These are phyloP conservation scores for Colletotrichum agaves DNA, from an alignment of 2,329 filamentous ascomycete species.

Conservation along the genomic window DNA sequence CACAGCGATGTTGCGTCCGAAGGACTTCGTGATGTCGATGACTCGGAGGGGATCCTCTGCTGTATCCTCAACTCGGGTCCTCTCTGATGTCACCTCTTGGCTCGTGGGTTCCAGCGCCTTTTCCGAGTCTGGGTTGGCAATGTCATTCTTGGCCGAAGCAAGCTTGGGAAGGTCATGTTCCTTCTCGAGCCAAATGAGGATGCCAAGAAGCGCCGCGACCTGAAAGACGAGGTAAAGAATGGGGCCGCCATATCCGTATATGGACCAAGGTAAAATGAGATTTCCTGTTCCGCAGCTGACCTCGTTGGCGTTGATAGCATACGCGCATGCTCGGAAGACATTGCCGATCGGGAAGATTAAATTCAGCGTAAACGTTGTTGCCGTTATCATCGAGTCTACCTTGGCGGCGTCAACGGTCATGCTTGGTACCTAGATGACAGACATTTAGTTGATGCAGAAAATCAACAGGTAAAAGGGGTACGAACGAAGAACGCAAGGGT, in stretches of 20 bases:
- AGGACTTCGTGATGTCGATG: slow-evolving; percentile 74
- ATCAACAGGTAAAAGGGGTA: too few species aligned
- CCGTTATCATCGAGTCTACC: neutral
- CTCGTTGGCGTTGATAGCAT: neutral
- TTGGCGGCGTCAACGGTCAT: neutral
- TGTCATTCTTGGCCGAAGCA: neutral
- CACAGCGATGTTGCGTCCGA: slow-evolving; percentile 70
- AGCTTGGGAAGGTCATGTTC: slow-evolving; percentile 50
- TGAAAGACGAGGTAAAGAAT: slow-evolving; percentile 76
- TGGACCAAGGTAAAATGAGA: neutral
- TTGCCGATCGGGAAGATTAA: slow-evolving; percentile 1
- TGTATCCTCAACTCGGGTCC: slow-evolving; percentile 42
- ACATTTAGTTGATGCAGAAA: too few species aligned
- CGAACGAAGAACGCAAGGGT: neutral
- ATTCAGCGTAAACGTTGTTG: neutral
- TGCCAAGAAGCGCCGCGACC: slow-evolving; percentile 65
- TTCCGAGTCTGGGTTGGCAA: too few species aligned
- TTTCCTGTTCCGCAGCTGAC: neutral
- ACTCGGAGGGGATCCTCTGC: slow-evolving; percentile 65
- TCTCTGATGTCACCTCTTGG: neutral
- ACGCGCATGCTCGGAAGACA: neutral
- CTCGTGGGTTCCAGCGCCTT: neutral
- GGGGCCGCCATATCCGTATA: slow-evolving; percentile 70
- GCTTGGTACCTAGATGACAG: neutral
- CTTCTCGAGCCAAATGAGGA: slow-evolving; percentile 75